A percentile compares a stretch with the other conserved stretches of the same genome.
Conservation (phyloP, 768 basidiomycete species). For the Suillus brevipes region DNA sequence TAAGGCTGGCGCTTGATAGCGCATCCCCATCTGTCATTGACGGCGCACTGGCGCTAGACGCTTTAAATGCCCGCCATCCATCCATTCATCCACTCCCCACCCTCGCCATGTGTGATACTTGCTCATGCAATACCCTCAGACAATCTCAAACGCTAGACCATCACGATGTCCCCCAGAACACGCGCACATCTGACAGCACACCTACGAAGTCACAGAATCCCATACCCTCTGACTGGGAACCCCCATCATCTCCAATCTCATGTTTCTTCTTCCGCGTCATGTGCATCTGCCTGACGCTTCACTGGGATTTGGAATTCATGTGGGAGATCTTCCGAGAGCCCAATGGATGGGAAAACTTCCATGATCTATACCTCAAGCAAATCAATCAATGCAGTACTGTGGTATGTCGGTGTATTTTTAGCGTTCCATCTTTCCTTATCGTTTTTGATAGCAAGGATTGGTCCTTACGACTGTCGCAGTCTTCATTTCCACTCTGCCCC, state of each 20-base stretch:
- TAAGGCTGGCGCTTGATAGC: not conserved
- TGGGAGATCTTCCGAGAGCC: not conserved
- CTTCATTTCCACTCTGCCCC: not conserved
- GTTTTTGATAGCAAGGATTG: constrained; percentile 2
- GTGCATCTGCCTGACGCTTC: constrained; percentile 1
- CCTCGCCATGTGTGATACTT: not conserved
- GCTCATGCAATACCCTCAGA: not conserved
- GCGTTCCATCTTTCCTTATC: not conserved
- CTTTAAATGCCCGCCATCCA: not conserved
- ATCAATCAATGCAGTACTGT: not conserved
- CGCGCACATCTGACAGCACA: not conserved
- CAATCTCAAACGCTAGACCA: not conserved
- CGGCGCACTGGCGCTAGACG: not conserved
- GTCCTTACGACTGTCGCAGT: constrained; percentile 1
- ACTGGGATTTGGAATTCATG: not conserved
- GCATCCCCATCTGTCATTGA: not conserved
- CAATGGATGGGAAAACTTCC: constrained; percentile 1
- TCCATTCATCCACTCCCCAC: not conserved
- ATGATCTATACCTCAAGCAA: not conserved
- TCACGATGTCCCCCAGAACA: not conserved
- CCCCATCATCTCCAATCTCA: not conserved
- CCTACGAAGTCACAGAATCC: not conserved
- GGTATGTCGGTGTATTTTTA: not conserved
- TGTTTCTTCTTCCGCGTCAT: not conserved
- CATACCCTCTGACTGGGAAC: not conserved